Base-by-base conservation (phyloP, 306 rosid species). In the Fragaria iinumae region DNA sequence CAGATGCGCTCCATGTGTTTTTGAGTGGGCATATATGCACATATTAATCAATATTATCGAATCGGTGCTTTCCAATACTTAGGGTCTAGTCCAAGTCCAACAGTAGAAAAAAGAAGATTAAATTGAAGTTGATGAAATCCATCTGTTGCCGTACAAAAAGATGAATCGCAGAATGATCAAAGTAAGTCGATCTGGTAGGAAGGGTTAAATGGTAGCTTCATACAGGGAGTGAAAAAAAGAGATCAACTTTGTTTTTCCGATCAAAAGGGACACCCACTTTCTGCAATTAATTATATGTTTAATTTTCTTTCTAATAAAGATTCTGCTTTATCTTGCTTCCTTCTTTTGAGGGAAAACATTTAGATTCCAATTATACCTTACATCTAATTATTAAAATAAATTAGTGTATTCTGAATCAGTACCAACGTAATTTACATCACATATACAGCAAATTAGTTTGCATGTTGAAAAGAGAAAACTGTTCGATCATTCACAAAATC, bases 261-360 rank as follows among this genome's bases (percentile, higher is more conserved):
- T 60, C 78, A 84, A 84, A 90, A 90, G 90, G 87, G 81, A 16
- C 67, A 82, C 82, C 86, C 76, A 81, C 91, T 91, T 88, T 88
- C 85, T 83, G 81, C 72, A 75, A 50, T 63, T 70, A 76, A 73
- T 66, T 75, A 60, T 11, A 81, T 80, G 62, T 59, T 73, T 12
- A 4, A 59, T 11, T 32, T 62, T 62, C 72, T 44, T 69, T 50
- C 71, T 27, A 69, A 43, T 4, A 32, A 65, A 71, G 76, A 60
- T 44, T 67, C 71, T 66, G 73, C 93, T 87, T 90, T 88, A 73
- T 79, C 67, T 76, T 71, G 38, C 81, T 82, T 79, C 86, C 88
- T 85, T 80, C 91, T 88, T 91, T 87, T 88, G 80, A 88, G 89
- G 83, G 82, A 23, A 81, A 21, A 53, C 65, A 89, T 87, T 82